phyloP scores from a whole-genome alignment of 2,329 filamentous ascomycete species.

The Claviceps arundinis region DNA sequence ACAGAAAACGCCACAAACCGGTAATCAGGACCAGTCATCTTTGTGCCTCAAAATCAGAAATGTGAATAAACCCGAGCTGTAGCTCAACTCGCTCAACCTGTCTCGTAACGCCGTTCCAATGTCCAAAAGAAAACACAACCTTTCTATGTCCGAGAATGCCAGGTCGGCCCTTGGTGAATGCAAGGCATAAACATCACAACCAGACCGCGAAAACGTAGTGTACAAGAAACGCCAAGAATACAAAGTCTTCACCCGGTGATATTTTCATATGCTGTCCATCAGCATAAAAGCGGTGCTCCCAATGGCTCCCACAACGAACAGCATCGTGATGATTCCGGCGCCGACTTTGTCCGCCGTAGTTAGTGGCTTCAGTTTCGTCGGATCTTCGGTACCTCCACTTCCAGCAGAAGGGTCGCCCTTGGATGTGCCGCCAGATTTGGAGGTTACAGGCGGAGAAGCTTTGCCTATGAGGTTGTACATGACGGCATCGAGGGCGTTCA shows the following conservation, averaged over 20 bases:
- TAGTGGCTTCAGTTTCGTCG: constrained; percentile 21
- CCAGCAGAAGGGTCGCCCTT: constrained; percentile 28
- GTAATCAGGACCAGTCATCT: too few relatives aligned
- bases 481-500: constrained; percentile 51
- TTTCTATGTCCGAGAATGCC: neutral
- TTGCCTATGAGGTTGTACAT: constrained; percentile 43
- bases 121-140: neutral
- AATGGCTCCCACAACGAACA: constrained; percentile 34
- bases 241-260: neutral
- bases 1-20: too few relatives aligned
- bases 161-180: neutral
- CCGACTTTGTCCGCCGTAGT: constrained; percentile 38
- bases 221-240: neutral
- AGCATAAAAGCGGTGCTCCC: constrained; percentile 37
- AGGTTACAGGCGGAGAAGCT: constrained; percentile 33
- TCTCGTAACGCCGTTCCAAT: too few relatives aligned
- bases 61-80: too few relatives aligned
- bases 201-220: neutral
- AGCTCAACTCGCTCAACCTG: too few relatives aligned
- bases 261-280: constrained; percentile 14
- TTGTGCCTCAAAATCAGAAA: too few relatives aligned
- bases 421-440: constrained; percentile 45
- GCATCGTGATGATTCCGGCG: constrained; percentile 41
- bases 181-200: neutral
- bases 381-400: constrained; percentile 16